Evolutionary conservation across 352 stramenopile genomes (phyloP).

Genomic region (Globisporangium nagaii): DNA sequence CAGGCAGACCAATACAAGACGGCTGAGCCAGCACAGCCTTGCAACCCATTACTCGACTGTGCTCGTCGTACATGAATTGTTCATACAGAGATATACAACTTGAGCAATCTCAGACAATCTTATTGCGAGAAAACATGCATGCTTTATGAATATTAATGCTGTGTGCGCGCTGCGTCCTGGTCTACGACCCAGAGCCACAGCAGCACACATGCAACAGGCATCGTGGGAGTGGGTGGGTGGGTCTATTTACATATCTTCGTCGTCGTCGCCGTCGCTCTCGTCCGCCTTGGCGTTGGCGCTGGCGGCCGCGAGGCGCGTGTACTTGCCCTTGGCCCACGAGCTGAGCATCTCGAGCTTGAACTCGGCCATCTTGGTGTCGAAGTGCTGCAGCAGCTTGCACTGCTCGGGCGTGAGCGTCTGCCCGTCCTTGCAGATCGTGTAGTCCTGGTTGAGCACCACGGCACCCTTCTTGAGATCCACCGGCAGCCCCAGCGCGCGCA

Average conservation of each 20-base stretch:
- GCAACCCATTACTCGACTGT: too few relatives aligned
- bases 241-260: conserved; percentile 24
- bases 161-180: too few relatives aligned
- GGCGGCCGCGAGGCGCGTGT: conserved; percentile 57
- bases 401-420: conserved; percentile 93
- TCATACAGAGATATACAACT: too few relatives aligned
- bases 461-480: conserved; percentile 96
- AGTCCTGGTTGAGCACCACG: conserved; percentile 89
- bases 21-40: too few relatives aligned
- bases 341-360: conserved; percentile 82
- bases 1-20: background rate
- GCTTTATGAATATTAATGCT: conserved; percentile 18
- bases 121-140: conserved; percentile 14
- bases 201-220: too few relatives aligned
- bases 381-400: conserved; percentile 93
- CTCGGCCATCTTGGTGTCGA: conserved; percentile 85
- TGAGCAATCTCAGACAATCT: too few relatives aligned
- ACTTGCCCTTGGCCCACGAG: conserved; percentile 70
- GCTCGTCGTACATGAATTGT: too few relatives aligned
- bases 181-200: too few relatives aligned
- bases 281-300: conserved; percentile 19
- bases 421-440: conserved; percentile 93
- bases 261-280: conserved; percentile 31
- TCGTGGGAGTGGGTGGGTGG: too few relatives aligned
- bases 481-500: conserved; percentile 93